A percentile compares a stretch with the other conserved stretches of the same genome.
Evolutionary conservation across 2,329 filamentous ascomycete genomes (phyloP).

Genomic region (Colletotrichum siamense): DNA sequence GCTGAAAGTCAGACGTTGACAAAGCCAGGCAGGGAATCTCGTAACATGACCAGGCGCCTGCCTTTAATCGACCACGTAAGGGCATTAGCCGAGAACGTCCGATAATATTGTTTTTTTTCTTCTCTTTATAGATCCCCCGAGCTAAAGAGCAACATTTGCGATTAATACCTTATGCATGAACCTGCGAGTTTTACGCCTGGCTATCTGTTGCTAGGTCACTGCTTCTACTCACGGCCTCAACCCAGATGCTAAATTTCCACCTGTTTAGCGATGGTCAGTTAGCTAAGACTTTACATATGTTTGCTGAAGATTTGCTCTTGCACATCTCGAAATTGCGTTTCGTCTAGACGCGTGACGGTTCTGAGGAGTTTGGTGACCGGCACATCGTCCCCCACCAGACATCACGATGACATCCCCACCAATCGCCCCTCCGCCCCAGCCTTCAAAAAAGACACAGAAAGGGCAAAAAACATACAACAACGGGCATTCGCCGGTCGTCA

Average conservation of each 20-base stretch:
- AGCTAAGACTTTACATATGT: neutral
- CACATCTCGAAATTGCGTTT: neutral
- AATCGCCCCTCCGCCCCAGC: neutral
- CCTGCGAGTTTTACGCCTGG: neutral
- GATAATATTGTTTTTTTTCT: neutral
- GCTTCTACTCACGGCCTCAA: neutral
- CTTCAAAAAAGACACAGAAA: neutral
- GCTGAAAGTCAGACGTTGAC: neutral
- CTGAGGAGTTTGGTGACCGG: neutral
- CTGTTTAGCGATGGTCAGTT: neutral
- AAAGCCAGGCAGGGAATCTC: neutral
- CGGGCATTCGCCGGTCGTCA: neutral
- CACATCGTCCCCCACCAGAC: neutral
- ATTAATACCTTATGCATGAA: rapidly evolving
- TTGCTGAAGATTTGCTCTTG: neutral
- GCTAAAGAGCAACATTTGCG: neutral
- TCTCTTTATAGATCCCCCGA: neutral
- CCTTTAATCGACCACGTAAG: neutral
- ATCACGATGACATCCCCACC: neutral
- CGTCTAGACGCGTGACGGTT: neutral
- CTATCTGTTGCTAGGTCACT: too few species aligned
- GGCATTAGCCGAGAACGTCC: neutral
- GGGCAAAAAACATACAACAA: neutral
- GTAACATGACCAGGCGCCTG: neutral
- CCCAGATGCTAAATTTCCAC: neutral